These are phyloP conservation scores for Sporisorium sorghi DNA, from an alignment of 1,284 basidiomycete genomes.

Conservation along the genomic window DNA sequence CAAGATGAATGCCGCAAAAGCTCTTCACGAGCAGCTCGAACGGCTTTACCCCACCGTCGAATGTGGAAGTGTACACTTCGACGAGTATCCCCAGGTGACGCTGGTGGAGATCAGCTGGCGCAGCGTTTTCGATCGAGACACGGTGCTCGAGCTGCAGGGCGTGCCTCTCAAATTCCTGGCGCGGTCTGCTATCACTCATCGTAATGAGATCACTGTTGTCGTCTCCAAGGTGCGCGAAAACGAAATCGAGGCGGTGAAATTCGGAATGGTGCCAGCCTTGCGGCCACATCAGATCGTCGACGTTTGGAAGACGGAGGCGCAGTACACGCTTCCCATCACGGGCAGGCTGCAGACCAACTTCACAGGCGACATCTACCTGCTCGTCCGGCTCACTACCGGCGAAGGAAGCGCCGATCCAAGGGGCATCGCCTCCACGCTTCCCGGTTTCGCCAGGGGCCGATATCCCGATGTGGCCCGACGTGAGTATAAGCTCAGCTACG, in stretches of 20 bases:
- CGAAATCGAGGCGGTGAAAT: not conserved
- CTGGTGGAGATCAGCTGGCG: not conserved
- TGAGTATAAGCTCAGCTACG: slow-evolving; percentile 1
- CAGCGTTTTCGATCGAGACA: not conserved
- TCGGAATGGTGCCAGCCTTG: not conserved
- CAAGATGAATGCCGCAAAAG: not conserved
- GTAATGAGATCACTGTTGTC: not conserved
- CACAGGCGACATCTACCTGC: slow-evolving; percentile 5
- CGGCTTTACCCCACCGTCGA: not conserved
- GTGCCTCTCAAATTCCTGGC: not conserved
- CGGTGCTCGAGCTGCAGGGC: not conserved
- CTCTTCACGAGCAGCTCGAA: not conserved
- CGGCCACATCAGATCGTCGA: not conserved
- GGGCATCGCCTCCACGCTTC: not conserved
- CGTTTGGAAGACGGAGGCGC: not conserved
- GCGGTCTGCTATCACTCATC: not conserved
- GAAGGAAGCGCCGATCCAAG: not conserved
- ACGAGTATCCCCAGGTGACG: not conserved
- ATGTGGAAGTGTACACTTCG: slow-evolving; percentile 1
- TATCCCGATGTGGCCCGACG: not conserved
- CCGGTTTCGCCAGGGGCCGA: too few relatives aligned
- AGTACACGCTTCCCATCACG: not conserved
- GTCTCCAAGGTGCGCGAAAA: not conserved
- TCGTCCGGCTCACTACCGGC: not conserved
- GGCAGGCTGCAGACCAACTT: not conserved